Conservation (phyloP, 352 stramenopile genomes). For the Aphanomyces euteiches region DNA sequence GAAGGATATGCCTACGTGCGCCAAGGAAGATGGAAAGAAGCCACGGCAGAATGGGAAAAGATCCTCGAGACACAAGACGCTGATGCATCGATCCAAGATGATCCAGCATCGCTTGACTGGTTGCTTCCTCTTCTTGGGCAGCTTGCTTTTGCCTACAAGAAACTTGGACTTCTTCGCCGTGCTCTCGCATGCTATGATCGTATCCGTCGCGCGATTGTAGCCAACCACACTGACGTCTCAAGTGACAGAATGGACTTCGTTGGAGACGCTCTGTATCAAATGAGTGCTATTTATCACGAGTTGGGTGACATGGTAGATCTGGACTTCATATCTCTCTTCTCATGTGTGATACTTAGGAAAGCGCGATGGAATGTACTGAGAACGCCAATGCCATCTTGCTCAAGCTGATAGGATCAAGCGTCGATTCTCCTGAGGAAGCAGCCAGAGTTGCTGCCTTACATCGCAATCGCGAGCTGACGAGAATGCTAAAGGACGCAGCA, state of each 20-base stretch:
- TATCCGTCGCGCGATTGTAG: constrained; percentile 16
- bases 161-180: constrained; percentile 23
- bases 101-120: constrained; percentile 18
- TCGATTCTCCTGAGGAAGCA: constrained; percentile 14
- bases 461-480: constrained; percentile 5
- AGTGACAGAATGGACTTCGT: constrained; percentile 18
- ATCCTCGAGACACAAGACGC: constrained; percentile 3
- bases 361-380: constrained; percentile 14
- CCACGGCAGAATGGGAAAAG: constrained; percentile 21
- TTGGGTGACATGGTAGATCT: constrained; percentile 23
- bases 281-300: constrained; percentile 28
- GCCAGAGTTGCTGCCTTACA: constrained; percentile 15
- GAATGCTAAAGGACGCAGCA: constrained; percentile 18
- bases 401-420: constrained; percentile 5
- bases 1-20: constrained; percentile 15
- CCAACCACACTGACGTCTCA: background rate
- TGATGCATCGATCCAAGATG: background rate
- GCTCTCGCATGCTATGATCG: constrained; percentile 24
- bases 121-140: constrained; percentile 23
- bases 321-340: background rate
- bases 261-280: constrained; percentile 26
- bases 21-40: constrained; percentile 1
- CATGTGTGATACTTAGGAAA: background rate
- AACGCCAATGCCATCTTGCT: constrained; percentile 24
- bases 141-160: constrained; percentile 27